phyloP scores from a whole-genome alignment of 179 eudicot species.

The Actinidia arguta region DNA sequence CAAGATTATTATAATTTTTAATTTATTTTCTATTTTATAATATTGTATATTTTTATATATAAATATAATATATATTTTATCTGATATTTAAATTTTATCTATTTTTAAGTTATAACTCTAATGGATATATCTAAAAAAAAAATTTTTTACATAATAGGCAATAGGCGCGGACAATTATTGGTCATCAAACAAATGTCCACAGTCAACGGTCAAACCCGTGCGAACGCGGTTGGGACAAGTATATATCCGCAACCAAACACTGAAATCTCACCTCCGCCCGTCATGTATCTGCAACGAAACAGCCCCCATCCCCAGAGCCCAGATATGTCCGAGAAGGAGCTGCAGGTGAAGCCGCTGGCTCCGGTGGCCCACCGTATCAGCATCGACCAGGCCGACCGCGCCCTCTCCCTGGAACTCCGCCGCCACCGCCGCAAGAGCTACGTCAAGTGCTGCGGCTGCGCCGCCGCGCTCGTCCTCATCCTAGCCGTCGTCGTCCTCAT shows the following conservation, averaged over 20 bases:
- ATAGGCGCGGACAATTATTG: not conserved
- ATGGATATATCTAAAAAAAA: too few relatives aligned
- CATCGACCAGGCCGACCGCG: conserved; percentile 6
- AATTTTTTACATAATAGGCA: too few relatives aligned
- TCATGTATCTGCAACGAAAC: too few relatives aligned
- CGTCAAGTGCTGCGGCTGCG: conserved; percentile 35
- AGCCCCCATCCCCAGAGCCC: not conserved
- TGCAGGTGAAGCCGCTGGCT: conserved; percentile 40
- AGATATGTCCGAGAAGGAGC: conserved; percentile 27
- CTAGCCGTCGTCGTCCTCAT: conserved; percentile 14
- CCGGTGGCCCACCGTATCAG: conserved; percentile 25
- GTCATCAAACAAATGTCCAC: not conserved
- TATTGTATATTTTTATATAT: too few relatives aligned
- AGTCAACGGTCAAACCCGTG: conserved; percentile 6
- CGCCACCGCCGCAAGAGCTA: not conserved
- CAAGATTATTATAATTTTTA: too few relatives aligned
- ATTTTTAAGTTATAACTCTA: too few relatives aligned
- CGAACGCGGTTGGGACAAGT: not conserved
- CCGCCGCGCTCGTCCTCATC: conserved; percentile 13
- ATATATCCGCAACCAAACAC: not conserved
- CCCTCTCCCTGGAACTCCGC: not conserved
- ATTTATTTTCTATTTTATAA: too few relatives aligned
- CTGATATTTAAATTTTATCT: too few relatives aligned
- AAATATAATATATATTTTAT: too few relatives aligned
- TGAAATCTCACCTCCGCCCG: too few relatives aligned